Conservation (phyloP, 2,329 filamentous ascomycete species). For the Volutella citrinella region DNA sequence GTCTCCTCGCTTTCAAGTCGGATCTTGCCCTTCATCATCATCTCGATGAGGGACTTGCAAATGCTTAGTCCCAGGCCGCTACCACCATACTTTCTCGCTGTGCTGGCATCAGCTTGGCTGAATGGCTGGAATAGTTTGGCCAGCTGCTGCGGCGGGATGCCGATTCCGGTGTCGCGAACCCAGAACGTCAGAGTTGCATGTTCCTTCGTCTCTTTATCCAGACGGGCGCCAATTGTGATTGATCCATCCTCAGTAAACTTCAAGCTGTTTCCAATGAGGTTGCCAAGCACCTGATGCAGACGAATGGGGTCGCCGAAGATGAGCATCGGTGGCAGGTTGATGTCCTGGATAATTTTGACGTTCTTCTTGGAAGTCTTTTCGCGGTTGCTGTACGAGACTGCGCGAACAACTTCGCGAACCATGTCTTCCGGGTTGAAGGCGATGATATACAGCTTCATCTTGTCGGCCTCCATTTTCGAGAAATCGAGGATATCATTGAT, state of each 20-base stretch:
- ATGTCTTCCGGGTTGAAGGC: constrained; percentile 66
- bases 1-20: constrained; percentile 75
- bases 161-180: constrained; percentile 87
- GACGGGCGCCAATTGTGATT: constrained; percentile 75
- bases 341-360: constrained; percentile 65
- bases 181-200: constrained; percentile 77
- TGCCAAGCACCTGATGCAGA: constrained; percentile 69
- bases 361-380: constrained; percentile 61
- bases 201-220: constrained; percentile 68
- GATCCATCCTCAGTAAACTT: constrained; percentile 89
- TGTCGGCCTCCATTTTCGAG: constrained; percentile 87
- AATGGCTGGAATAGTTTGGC: constrained; percentile 89
- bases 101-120: constrained; percentile 87
- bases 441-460: constrained; percentile 76
- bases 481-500: constrained; percentile 98
- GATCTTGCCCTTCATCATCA: constrained; percentile 85
- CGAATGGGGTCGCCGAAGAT: constrained; percentile 66
- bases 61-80: constrained; percentile 90
- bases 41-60: constrained; percentile 90
- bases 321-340: constrained; percentile 72
- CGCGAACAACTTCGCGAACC: constrained; percentile 64
- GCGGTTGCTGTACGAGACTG: constrained; percentile 63
- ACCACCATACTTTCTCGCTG: constrained; percentile 85
- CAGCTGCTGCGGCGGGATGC: constrained; percentile 78
- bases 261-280: constrained; percentile 87